These are phyloP conservation scores for Pythium oligandrum DNA, from an alignment of 352 stramenopile species.

Conservation along the genomic window DNA sequence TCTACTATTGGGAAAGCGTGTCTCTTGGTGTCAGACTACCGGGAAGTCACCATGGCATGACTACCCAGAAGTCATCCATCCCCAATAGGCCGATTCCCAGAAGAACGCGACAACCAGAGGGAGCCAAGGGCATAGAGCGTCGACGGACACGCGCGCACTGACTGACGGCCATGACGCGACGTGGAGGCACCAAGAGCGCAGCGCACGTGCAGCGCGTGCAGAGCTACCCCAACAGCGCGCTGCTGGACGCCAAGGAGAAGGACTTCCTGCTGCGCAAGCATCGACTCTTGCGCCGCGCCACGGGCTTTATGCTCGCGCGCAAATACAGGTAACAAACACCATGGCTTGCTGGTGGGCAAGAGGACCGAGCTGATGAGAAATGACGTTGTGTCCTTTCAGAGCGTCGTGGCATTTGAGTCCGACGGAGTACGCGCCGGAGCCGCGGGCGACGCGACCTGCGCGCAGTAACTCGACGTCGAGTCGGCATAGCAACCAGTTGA, in stretches of 20 bases:
- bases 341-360: too few species aligned
- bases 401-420: constrained; percentile 14
- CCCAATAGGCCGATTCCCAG: constrained; percentile 4
- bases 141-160: too few species aligned
- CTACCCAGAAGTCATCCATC: neutral
- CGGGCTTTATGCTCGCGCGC: constrained; percentile 63
- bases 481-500: neutral
- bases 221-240: constrained; percentile 2
- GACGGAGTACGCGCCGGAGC: neutral
- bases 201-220: constrained; percentile 43
- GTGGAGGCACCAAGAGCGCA: constrained; percentile 37
- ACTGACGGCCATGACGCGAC: constrained; percentile 33
- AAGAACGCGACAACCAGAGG: constrained; percentile 6
- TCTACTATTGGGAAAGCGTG: too few species aligned
- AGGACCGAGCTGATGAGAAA: neutral
- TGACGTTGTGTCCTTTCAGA: constrained; percentile 2
- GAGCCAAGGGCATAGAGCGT: too few species aligned
- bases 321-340: constrained; percentile 44
- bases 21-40: constrained; percentile 3
- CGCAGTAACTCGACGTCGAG: neutral
- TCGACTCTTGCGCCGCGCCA: constrained; percentile 54
- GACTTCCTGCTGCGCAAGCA: constrained; percentile 58
- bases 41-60: constrained; percentile 5
- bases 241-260: constrained; percentile 26
- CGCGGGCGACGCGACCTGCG: neutral